phyloP scores from a whole-genome alignment of 768 basidiomycete genomes.

The Leccinum uliginosum region DNA sequence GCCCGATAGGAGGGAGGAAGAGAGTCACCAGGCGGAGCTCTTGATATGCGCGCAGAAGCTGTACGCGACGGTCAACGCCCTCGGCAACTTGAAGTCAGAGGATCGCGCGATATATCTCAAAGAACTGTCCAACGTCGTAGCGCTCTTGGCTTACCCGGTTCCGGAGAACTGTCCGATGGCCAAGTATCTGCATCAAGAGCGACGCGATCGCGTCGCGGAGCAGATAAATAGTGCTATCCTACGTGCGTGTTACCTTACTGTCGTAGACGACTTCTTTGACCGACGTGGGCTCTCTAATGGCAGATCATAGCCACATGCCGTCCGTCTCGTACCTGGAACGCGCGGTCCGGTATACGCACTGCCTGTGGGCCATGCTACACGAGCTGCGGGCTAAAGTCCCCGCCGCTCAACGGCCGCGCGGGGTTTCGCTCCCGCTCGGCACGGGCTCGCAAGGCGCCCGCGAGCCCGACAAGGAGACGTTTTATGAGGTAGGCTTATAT shows the following conservation, averaged over 20 bases:
- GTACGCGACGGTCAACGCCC: conserved; percentile 52
- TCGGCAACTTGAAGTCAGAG: conserved; percentile 46
- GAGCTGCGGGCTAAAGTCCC: conserved; percentile 45
- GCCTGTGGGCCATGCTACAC: conserved; percentile 54
- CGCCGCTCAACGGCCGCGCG: conserved; percentile 35
- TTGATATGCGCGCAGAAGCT: conserved; percentile 64
- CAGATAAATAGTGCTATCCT: conserved; percentile 86
- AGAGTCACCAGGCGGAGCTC: conserved; percentile 42
- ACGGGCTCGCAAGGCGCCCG: conserved; percentile 16
- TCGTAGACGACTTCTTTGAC: conserved; percentile 2
- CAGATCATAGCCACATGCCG: conserved; percentile 50
- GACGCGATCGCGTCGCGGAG: conserved; percentile 80
- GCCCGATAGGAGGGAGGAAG: conserved; percentile 30
- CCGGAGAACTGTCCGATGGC: conserved; percentile 74
- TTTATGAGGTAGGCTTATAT: conserved; percentile 33
- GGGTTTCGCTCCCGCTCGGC: conserved; percentile 41
- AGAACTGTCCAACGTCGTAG: conserved; percentile 72
- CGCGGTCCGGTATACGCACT: conserved; percentile 59
- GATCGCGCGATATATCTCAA: conserved; percentile 61
- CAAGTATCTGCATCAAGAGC: conserved; percentile 69
- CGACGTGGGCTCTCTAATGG: neutral
- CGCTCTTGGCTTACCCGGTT: conserved; percentile 77
- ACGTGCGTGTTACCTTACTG: conserved; percentile 43
- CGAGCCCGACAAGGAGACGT: conserved; percentile 30
- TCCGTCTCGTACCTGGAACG: conserved; percentile 62